Conservation (phyloP, 2,329 filamentous ascomycete species). For the Cladosporium oxysporum region DNA sequence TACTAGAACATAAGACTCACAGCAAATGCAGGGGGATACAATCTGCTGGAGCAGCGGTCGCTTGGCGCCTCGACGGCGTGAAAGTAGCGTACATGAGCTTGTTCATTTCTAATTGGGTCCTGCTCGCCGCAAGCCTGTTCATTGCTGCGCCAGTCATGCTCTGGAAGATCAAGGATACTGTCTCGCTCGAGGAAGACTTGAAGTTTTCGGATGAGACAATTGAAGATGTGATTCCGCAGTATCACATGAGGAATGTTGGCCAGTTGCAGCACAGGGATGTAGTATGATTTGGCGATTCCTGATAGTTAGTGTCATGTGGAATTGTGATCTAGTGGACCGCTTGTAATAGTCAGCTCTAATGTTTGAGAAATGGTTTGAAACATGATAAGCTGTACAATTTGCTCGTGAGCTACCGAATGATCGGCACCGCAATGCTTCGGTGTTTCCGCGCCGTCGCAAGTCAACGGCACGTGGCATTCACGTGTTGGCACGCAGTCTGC, state of each 20-base stretch:
- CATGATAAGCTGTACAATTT: neutral
- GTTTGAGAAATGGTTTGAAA: neutral
- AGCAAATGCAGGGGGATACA: constrained; percentile 62
- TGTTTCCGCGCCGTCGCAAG: neutral
- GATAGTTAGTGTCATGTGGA: neutral
- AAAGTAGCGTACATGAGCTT: constrained; percentile 66
- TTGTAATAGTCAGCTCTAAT: neutral
- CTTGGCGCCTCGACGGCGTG: constrained; percentile 67
- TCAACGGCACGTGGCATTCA: neutral
- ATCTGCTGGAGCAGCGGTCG: constrained; percentile 77
- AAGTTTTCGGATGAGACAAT: constrained; percentile 82
- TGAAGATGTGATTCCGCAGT: constrained; percentile 59
- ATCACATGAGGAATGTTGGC: constrained; percentile 1
- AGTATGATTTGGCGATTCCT: neutral
- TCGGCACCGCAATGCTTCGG: neutral
- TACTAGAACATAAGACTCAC: neutral
- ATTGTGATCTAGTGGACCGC: neutral
- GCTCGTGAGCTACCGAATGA: neutral
- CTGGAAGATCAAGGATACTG: constrained; percentile 75
- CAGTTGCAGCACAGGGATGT: neutral
- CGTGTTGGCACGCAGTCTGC: neutral
- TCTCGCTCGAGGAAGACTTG: constrained; percentile 78
- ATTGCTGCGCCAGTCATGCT: constrained; percentile 79
- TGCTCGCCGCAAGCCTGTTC: constrained; percentile 70
- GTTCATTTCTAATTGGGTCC: constrained; percentile 74